phyloP scores from a whole-genome alignment of 2,329 filamentous ascomycete species.

The Talaromyces albobiverticillius region DNA sequence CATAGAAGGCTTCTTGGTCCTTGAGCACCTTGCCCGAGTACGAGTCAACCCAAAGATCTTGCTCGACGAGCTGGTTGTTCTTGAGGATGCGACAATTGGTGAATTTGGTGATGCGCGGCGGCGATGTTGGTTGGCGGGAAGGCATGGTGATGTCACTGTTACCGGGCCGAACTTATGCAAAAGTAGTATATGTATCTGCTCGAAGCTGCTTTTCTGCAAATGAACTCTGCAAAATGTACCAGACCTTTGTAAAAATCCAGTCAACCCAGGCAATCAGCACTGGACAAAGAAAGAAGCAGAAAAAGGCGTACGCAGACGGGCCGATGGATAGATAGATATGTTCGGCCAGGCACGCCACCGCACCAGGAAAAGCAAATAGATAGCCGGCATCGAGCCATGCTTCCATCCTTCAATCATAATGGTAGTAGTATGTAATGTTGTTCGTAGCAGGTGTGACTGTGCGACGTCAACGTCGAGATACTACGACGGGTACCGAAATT shows the following conservation, averaged over 20 bases:
- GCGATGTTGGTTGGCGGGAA: constrained; percentile 24
- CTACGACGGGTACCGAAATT: background rate
- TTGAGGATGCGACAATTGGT: constrained; percentile 81
- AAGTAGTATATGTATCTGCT: too few species aligned
- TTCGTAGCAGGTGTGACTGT: background rate
- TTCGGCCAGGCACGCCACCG: constrained; percentile 2
- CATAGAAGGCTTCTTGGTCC: constrained; percentile 59
- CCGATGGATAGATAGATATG: constrained; percentile 2
- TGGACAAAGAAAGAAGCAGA: background rate
- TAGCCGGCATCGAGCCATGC: background rate
- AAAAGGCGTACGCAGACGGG: background rate
- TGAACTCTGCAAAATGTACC: too few species aligned
- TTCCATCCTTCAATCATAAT: too few species aligned
- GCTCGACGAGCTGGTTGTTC: constrained; percentile 63
- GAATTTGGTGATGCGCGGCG: constrained; percentile 70
- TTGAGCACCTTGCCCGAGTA: constrained; percentile 76
- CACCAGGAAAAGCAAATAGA: constrained; percentile 5
- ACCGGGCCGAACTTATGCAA: too few species aligned
- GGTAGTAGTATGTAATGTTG: too few species aligned
- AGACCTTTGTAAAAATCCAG: too few species aligned
- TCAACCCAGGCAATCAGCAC: too few species aligned
- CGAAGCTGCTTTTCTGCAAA: too few species aligned
- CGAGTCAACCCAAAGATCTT: constrained; percentile 88
- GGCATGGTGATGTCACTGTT: constrained; percentile 35
- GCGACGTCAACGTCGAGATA: background rate